Percentiles rank a stretch among this genome's conserved stretches.
phyloP scores from a whole-genome alignment of 2,329 filamentous ascomycete species.

The Cephalotrichum gorgonifer region DNA sequence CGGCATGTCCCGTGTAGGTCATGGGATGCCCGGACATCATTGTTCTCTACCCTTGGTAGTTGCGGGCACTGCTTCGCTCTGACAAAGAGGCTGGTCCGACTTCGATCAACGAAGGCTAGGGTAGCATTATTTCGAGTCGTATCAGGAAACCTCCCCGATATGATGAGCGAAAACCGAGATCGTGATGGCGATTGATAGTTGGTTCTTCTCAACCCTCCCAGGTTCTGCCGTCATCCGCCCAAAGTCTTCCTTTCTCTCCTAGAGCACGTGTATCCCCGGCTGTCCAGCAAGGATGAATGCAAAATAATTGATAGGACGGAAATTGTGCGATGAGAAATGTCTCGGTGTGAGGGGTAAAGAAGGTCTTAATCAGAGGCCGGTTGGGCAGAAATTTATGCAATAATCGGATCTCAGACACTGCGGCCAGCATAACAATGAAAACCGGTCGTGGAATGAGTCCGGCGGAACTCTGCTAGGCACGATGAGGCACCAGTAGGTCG shows the following conservation, averaged over 20 bases:
- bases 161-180: neutral
- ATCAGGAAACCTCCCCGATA: neutral
- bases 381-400: constrained; percentile 1
- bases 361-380: neutral
- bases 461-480: neutral
- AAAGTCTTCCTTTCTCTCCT: neutral
- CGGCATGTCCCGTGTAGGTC: neutral
- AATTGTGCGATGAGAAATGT: neutral
- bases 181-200: neutral
- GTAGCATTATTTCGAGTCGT: neutral
- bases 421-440: neutral
- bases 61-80: neutral
- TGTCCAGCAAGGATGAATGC: neutral
- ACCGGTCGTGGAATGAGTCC: neutral
- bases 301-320: neutral
- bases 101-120: neutral
- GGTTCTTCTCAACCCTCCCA: neutral
- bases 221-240: neutral
- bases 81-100: neutral
- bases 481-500: neutral
- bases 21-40: neutral
- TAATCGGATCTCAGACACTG: neutral
- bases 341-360: neutral
- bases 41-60: neutral
- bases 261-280: neutral